These are phyloP conservation scores for Cladobotryum protrusum DNA, from an alignment of 2,329 filamentous ascomycete species.

Conservation along the genomic window DNA sequence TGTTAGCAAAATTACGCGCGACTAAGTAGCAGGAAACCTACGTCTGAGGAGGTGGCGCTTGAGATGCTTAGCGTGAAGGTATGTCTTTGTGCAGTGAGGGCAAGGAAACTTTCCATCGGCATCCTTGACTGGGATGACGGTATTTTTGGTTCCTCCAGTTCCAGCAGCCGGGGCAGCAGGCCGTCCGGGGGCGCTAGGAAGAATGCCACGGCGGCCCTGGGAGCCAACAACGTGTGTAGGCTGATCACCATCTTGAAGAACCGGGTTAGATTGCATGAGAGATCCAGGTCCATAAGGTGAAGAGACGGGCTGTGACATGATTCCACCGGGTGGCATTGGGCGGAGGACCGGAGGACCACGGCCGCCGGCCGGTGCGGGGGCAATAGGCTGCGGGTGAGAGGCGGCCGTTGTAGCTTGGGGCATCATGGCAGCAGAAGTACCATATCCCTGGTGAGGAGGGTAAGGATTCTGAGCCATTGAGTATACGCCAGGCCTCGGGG, in stretches of 20 bases:
- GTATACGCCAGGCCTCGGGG: conserved; percentile 43
- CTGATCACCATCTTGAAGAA: conserved; percentile 53
- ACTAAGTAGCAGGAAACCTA: conserved; percentile 49
- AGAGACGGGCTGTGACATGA: conserved; percentile 52
- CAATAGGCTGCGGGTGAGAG: conserved; percentile 69
- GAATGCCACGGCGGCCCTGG: conserved; percentile 83
- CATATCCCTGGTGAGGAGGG: conserved; percentile 49
- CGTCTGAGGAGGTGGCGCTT: conserved; percentile 94
- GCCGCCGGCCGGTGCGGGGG: conserved; percentile 58
- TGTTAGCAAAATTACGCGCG: conserved; percentile 21
- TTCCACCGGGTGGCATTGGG: conserved; percentile 64
- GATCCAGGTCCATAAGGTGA: conserved; percentile 56
- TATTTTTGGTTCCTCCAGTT: conserved; percentile 65
- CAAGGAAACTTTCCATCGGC: conserved; percentile 97
- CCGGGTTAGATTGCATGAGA: conserved; percentile 51
- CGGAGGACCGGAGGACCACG: conserved; percentile 56
- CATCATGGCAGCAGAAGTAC: conserved; percentile 55
- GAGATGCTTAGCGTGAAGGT: conserved; percentile 92
- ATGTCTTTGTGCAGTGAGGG: conserved; percentile 96
- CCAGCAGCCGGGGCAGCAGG: conserved; percentile 69
- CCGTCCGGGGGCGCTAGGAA: conserved; percentile 83
- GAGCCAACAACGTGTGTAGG: conserved; percentile 92
- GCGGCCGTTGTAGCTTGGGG: conserved; percentile 60
- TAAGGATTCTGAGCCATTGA: conserved; percentile 53
- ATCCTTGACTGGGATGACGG: conserved; percentile 86